phyloP scores from a whole-genome alignment of 169 alveolate genomes.

The Amoebophrya sp. region DNA sequence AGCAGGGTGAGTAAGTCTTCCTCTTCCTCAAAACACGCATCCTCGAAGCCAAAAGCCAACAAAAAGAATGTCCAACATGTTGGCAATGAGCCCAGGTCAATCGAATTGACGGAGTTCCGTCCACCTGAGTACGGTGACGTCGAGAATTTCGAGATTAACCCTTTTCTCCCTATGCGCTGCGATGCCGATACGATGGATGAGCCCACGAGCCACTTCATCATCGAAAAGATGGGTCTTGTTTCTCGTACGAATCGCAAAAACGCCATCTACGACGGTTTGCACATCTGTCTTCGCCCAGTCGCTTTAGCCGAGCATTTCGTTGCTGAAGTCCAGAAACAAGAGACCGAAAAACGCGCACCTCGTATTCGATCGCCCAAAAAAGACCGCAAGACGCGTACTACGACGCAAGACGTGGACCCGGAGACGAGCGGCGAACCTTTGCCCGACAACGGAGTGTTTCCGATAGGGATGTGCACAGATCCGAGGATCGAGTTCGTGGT shows the following conservation, averaged over 20 bases:
- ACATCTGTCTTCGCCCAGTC: background rate
- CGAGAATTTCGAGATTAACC: background rate
- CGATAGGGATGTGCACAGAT: conserved; percentile 16
- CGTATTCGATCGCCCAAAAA: background rate
- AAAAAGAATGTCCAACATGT: too few relatives aligned
- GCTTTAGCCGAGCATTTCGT: background rate
- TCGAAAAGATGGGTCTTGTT: background rate
- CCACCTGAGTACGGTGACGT: background rate
- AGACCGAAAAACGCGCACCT: background rate
- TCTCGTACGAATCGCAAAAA: too few relatives aligned
- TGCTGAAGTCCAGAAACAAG: background rate
- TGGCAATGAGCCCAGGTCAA: background rate
- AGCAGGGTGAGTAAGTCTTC: too few relatives aligned
- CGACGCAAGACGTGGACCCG: background rate
- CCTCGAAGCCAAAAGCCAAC: too few relatives aligned
- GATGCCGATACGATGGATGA: conserved; percentile 13
- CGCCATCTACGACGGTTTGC: conserved; percentile 9
- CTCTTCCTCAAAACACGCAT: too few relatives aligned
- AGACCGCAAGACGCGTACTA: background rate
- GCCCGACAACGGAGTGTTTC: background rate
- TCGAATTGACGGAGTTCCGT: background rate
- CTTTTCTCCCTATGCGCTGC: conserved; percentile 18
- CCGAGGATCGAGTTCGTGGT: conserved; percentile 15
- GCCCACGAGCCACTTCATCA: background rate
- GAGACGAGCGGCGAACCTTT: background rate